A percentile compares a stretch with the other conserved stretches of the same genome.
Evolutionary conservation across 179 eudicot genomes (phyloP).

Genomic region (Nepenthes alata): DNA sequence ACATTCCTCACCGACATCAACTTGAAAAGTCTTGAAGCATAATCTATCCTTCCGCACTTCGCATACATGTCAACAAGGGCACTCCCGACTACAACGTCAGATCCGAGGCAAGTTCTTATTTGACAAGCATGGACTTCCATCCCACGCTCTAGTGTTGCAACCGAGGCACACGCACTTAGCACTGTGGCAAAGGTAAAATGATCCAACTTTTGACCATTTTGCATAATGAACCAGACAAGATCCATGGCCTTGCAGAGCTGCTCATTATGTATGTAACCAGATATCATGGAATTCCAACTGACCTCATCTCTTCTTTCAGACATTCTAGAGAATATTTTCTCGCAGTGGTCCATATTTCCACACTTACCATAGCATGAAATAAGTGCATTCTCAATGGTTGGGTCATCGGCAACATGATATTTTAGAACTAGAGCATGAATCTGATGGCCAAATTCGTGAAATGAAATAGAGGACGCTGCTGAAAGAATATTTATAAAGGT

Average conservation of each 20-base stretch:
- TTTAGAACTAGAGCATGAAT: conserved; percentile 53
- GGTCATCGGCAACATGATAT: conserved; percentile 22
- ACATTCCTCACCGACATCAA: conserved; percentile 45
- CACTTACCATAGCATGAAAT: conserved; percentile 68
- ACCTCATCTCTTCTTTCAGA: conserved; percentile 46
- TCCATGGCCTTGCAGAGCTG: conserved; percentile 43
- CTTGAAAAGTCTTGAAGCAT: conserved; percentile 51
- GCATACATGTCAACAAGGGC: conserved; percentile 84
- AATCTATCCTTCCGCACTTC: conserved; percentile 75
- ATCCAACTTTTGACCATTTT: conserved; percentile 48
- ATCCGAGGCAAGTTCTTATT: conserved; percentile 53
- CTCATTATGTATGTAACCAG: conserved; percentile 62
- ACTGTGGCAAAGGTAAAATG: conserved; percentile 60
- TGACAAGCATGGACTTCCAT: conserved; percentile 82
- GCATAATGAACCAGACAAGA: conserved; percentile 55
- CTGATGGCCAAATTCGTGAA: conserved; percentile 35
- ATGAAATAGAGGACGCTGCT: conserved; percentile 46
- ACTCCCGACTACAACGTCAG: conserved; percentile 69
- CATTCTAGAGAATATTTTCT: conserved; percentile 51
- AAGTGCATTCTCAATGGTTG: conserved; percentile 45
- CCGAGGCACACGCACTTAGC: conserved; percentile 76
- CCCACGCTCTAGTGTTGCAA: conserved; percentile 68
- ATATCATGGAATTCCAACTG: conserved; percentile 75
- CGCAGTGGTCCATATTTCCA: conserved; percentile 45
- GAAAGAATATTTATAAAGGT: conserved; percentile 60